Conservation (phyloP, 2,329 filamentous ascomycete genomes). For the Apiospora pterosperma region DNA sequence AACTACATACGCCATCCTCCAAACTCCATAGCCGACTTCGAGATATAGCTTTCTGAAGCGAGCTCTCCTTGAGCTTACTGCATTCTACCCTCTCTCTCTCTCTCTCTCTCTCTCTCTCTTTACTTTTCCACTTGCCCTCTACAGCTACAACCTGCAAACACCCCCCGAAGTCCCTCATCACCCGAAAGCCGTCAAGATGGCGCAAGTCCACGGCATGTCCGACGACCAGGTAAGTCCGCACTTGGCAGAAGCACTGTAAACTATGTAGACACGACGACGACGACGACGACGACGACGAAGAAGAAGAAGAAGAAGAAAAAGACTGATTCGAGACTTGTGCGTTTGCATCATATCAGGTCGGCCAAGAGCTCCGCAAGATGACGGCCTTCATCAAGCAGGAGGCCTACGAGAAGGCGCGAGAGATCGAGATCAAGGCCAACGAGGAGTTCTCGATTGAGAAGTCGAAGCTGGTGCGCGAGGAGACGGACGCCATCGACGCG, state of each 20-base stretch:
- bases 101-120: not conserved
- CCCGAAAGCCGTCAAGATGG: slow-evolving; percentile 63
- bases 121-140: not conserved
- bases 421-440: slow-evolving; percentile 97
- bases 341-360: slow-evolving; percentile 60
- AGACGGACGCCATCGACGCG: slow-evolving; percentile 87
- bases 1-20: slow-evolving; percentile 2
- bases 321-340: slow-evolving; percentile 12
- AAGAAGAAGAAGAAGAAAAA: slow-evolving; percentile 2
- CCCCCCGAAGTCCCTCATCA: slow-evolving; percentile 10
- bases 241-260: slow-evolving; percentile 13
- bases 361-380: slow-evolving; percentile 99
- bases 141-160: not conserved
- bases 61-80: slow-evolving; percentile 1
- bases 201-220: slow-evolving; percentile 89
- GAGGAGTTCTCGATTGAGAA: slow-evolving; percentile 99
- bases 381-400: slow-evolving; percentile 99
- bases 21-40: slow-evolving; percentile 1
- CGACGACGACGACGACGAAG: not conserved
- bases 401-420: slow-evolving; percentile 91
- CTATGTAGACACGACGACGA: not conserved
- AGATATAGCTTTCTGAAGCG: not conserved
- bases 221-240: slow-evolving; percentile 78
- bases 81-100: not conserved
- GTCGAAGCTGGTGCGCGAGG: slow-evolving; percentile 94